A percentile compares a stretch with the other conserved stretches of the same genome.
These are phyloP conservation scores for Cyclotella distinguenda DNA, from an alignment of 108 stramenopile species.

Conservation along the genomic window DNA sequence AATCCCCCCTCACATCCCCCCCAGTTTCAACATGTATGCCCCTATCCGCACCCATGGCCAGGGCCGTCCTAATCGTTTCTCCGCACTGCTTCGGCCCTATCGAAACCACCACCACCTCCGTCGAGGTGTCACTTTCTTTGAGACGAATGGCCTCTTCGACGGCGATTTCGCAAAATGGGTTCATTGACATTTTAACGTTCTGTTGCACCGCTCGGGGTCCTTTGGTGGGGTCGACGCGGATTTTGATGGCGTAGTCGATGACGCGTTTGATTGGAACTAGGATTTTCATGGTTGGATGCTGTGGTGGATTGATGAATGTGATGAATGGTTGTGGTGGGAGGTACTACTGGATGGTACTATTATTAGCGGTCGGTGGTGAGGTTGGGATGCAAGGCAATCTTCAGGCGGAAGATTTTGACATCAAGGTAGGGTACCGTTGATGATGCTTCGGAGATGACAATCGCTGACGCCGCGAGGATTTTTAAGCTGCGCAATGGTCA, in stretches of 20 bases:
- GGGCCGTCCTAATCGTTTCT: slow-evolving; percentile 92
- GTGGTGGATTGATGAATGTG: neutral
- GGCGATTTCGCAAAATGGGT: slow-evolving; percentile 99
- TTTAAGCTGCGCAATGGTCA: too few relatives aligned
- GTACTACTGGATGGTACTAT: too few relatives aligned
- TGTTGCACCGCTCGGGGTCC: slow-evolving; percentile 80
- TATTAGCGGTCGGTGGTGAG: too few relatives aligned
- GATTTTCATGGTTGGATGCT: slow-evolving; percentile 53
- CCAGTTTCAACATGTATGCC: slow-evolving; percentile 92
- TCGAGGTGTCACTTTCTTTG: slow-evolving; percentile 80
- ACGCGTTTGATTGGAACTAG: slow-evolving; percentile 98
- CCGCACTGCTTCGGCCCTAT: slow-evolving; percentile 97
- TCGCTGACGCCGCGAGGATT: too few relatives aligned
- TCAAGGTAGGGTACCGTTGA: too few relatives aligned
- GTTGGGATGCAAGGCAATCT: too few relatives aligned
- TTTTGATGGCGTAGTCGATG: slow-evolving; percentile 99
- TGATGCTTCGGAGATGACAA: too few relatives aligned
- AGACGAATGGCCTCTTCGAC: slow-evolving; percentile 97
- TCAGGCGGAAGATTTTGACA: too few relatives aligned
- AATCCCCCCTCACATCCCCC: slow-evolving; percentile 87
- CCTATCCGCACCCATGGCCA: slow-evolving; percentile 89
- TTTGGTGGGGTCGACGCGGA: slow-evolving; percentile 93
- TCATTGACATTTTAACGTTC: slow-evolving; percentile 99
- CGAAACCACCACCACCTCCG: slow-evolving; percentile 93
- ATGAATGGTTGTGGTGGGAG: neutral